Evolutionary conservation across 1,139 yeast genomes (phyloP).

Genomic region (Tardiomyces digboiensis): DNA sequence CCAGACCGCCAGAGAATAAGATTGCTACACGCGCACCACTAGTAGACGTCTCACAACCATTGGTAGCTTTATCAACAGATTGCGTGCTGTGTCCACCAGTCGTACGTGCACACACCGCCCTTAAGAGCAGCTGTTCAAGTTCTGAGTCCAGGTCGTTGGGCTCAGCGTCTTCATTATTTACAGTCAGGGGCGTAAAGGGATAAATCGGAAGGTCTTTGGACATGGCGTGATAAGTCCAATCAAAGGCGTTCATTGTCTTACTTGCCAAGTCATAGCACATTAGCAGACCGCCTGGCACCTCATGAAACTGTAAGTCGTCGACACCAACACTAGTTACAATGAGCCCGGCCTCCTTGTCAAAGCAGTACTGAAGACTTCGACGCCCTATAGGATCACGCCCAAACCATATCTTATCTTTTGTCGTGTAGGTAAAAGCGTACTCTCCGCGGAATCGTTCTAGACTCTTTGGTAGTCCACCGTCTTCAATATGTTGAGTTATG

Average conservation of each 20-base stretch:
- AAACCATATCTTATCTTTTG: slow-evolving; percentile 50
- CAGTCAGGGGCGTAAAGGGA: neutral
- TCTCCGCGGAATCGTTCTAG: slow-evolving; percentile 58
- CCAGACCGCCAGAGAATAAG: slow-evolving; percentile 89
- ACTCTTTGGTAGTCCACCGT: slow-evolving; percentile 18
- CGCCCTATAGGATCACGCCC: slow-evolving; percentile 83
- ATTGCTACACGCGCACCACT: slow-evolving; percentile 36
- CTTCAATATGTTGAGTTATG: slow-evolving; percentile 24
- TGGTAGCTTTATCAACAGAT: no score
- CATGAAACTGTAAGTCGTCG: slow-evolving; percentile 9
- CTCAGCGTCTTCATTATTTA: neutral
- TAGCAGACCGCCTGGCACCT: slow-evolving; percentile 24
- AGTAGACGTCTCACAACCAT: no score
- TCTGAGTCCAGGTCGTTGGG: neutral
- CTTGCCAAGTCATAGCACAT: slow-evolving; percentile 13
- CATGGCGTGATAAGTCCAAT: neutral
- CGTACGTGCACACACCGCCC: neutral
- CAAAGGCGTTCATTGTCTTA: neutral
- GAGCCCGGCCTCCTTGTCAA: slow-evolving; percentile 16
- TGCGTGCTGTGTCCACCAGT: neutral
- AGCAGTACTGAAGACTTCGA: slow-evolving; percentile 51
- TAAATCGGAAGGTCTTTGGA: neutral
- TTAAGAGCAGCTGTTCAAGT: neutral
- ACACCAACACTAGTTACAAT: slow-evolving; percentile 21
- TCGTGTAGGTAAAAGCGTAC: slow-evolving; percentile 54